A percentile compares a stretch with the other conserved stretches of the same genome.
Conservation (phyloP, 345 rosid species). For the Kandelia obovata region DNA sequence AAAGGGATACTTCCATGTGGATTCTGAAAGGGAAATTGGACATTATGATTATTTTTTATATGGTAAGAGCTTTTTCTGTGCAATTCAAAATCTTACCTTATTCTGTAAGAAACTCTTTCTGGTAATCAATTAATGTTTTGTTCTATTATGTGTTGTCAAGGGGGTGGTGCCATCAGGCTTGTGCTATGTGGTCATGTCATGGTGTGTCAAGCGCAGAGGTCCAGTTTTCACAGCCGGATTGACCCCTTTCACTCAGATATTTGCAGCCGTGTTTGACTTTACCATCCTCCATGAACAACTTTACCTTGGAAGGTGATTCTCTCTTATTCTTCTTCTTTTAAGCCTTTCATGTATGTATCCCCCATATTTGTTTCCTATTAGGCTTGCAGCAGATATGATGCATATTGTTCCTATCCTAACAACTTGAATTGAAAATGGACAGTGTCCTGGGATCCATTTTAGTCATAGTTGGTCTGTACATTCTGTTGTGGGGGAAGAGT, state of each 20-base stretch:
- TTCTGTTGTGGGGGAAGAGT: not conserved
- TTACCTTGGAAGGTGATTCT: slow-evolving; percentile 24
- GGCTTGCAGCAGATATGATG: not conserved
- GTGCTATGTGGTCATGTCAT: slow-evolving; percentile 30
- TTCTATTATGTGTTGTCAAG: slow-evolving; percentile 5
- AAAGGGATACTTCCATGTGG: slow-evolving; percentile 20
- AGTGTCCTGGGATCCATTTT: not conserved
- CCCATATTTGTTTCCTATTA: not conserved
- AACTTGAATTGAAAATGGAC: not conserved
- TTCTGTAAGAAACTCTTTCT: no score
- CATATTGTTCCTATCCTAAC: not conserved
- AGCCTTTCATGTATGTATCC: not conserved
- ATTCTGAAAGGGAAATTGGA: slow-evolving; percentile 21
- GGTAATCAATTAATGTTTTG: not conserved
- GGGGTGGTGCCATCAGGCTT: slow-evolving; percentile 30
- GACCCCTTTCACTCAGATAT: slow-evolving; percentile 29
- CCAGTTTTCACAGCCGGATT: slow-evolving; percentile 32
- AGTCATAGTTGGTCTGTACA: not conserved
- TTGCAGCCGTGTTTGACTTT: slow-evolving; percentile 26
- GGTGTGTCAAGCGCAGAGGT: slow-evolving; percentile 32
- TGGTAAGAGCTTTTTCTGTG: slow-evolving; percentile 7
- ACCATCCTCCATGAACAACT: slow-evolving; percentile 26
- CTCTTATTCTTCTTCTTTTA: not conserved
- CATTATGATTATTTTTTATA: slow-evolving; percentile 10
- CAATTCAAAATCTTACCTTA: not conserved